Evolutionary conservation across 2,329 filamentous ascomycete species (phyloP).

Genomic region (Claviceps arundinis): DNA sequence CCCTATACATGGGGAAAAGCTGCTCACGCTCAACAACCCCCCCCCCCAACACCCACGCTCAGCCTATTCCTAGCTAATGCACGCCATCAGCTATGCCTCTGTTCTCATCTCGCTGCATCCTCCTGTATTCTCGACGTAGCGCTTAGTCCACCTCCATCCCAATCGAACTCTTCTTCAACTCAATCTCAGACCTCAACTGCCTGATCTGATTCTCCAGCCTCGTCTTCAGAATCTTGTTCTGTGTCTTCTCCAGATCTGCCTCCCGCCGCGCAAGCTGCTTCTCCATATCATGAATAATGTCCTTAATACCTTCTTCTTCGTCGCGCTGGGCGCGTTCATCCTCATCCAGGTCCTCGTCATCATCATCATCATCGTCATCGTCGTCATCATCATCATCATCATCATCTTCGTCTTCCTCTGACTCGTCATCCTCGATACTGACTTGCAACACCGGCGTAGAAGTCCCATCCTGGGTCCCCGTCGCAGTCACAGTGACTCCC

Average conservation of each 20-base stretch:
- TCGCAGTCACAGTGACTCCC: slow-evolving; percentile 33
- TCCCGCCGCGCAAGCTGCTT: slow-evolving; percentile 34
- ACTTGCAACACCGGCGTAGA: slow-evolving; percentile 30
- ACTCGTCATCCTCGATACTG: slow-evolving; percentile 28
- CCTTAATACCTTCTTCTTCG: slow-evolving; percentile 39
- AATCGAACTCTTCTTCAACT: slow-evolving; percentile 31
- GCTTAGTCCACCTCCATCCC: slow-evolving; percentile 26
- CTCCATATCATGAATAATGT: slow-evolving; percentile 40
- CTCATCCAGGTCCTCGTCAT: slow-evolving; percentile 37
- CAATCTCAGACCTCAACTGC: slow-evolving; percentile 30
- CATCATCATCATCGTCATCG: slow-evolving; percentile 31
- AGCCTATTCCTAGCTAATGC: no score
- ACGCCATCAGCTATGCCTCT: no score
- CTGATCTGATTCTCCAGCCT: slow-evolving; percentile 38
- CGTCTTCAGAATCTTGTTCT: slow-evolving; percentile 34
- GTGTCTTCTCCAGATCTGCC: slow-evolving; percentile 28
- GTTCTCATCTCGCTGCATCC: no score
- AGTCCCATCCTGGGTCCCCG: slow-evolving; percentile 26
- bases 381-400: slow-evolving; percentile 26
- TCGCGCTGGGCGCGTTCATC: slow-evolving; percentile 36
- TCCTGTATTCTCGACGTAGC: neutral
- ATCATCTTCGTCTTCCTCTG: slow-evolving; percentile 27
- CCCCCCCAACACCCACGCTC: no score
- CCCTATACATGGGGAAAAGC: no score
- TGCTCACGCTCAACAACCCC: no score